phyloP scores from a whole-genome alignment of 140 eudicot genomes.

The Bidens hawaiensis region DNA sequence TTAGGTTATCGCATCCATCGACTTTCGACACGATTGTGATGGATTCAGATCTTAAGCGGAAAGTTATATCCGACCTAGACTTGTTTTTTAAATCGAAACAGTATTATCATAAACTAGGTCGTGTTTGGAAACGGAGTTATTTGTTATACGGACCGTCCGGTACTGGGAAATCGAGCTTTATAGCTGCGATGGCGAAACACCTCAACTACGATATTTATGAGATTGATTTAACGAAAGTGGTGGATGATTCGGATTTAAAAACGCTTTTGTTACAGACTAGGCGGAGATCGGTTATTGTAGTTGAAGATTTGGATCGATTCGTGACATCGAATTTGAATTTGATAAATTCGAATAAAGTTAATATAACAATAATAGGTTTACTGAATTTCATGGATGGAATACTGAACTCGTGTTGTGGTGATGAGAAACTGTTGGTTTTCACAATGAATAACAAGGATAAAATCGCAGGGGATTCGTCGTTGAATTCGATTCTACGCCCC shows the following conservation, averaged over 20 bases:
- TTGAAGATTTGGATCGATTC: slow-evolving; percentile 63
- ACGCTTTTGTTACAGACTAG: slow-evolving; percentile 46
- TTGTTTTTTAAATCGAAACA: slow-evolving; percentile 55
- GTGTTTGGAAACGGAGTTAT: slow-evolving; percentile 75
- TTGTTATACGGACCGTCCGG: slow-evolving; percentile 86
- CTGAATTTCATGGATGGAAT: slow-evolving; percentile 96
- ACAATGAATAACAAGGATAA: slow-evolving; percentile 65
- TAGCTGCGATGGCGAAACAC: slow-evolving; percentile 66
- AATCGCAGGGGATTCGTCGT: slow-evolving; percentile 44
- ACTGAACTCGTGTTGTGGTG: slow-evolving; percentile 51
- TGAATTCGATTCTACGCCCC: slow-evolving; percentile 58
- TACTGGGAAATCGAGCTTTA: slow-evolving; percentile 80
- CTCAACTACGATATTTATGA: slow-evolving; percentile 58
- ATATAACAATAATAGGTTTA: slow-evolving; percentile 42
- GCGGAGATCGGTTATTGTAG: slow-evolving; percentile 40
- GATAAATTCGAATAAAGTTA: slow-evolving; percentile 27
- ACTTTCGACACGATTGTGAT: slow-evolving; percentile 59
- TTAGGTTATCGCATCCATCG: slow-evolving; percentile 56
- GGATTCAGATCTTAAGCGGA: slow-evolving; percentile 61
- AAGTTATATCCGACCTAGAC: slow-evolving; percentile 48
- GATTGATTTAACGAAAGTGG: slow-evolving; percentile 43
- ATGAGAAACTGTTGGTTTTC: slow-evolving; percentile 73
- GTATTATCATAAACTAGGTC: slow-evolving; percentile 74
- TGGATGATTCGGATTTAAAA: slow-evolving; percentile 57
- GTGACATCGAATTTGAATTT: slow-evolving; percentile 19